Evolutionary conservation across 768 basidiomycete genomes (phyloP).

Genomic region (Calocera cornea): DNA sequence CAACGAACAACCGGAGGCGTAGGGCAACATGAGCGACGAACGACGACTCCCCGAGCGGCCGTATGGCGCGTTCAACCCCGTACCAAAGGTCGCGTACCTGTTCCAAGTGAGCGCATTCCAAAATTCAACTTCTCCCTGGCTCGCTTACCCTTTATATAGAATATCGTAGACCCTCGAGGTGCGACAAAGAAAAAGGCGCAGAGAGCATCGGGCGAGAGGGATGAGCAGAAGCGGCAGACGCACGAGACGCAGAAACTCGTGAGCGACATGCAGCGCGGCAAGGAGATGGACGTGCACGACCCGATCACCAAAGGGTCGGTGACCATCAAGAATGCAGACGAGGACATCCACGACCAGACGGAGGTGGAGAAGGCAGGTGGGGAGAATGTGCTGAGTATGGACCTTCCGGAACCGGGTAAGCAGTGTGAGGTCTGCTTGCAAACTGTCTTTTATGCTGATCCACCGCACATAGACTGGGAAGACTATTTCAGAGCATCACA

Average conservation of each 20-base stretch:
- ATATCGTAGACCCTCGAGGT: background rate
- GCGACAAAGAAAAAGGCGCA: background rate
- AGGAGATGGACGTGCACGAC: conserved; percentile 16
- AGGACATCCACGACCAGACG: conserved; percentile 16
- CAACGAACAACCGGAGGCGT: background rate
- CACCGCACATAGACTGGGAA: conserved; percentile 18
- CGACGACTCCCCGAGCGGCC: background rate
- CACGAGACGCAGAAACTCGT: background rate
- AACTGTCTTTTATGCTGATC: background rate
- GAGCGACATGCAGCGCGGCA: conserved; percentile 20
- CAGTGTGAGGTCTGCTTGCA: background rate
- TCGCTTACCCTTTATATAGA: background rate
- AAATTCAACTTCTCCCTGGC: background rate
- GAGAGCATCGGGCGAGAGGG: background rate
- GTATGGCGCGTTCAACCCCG: background rate
- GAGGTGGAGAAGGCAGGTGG: conserved; percentile 14
- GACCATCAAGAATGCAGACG: conserved; percentile 13
- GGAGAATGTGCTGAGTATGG: conserved; percentile 21
- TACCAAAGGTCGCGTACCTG: background rate
- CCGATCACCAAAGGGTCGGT: background rate
- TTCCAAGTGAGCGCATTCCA: background rate
- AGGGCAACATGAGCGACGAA: background rate
- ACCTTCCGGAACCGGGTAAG: conserved; percentile 23
- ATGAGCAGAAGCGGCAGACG: background rate
- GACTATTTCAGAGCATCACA: conserved; percentile 17